Base-by-base conservation (phyloP, 2,329 filamentous ascomycete genomes). In the Diaporthe ilicicola region DNA sequence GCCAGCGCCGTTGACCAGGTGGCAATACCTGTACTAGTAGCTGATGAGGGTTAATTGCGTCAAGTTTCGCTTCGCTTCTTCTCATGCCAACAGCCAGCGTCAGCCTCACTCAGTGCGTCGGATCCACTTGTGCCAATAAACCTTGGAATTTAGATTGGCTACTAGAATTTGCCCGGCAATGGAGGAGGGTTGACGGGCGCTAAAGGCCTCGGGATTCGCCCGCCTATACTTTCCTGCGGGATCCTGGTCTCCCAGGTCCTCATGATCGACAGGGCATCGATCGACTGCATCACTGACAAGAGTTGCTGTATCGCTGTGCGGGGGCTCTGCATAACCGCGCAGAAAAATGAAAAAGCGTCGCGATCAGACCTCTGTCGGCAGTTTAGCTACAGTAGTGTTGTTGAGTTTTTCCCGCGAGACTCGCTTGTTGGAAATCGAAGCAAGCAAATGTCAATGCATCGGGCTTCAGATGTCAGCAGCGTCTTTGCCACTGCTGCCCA, bases 331-430 rank as follows among this genome's bases (percentile, higher is more conserved):
- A 48, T 62, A 22, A 32, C 27, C 42, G 29, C 34, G 19, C 59
- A 62, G 19, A 22, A 34, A 34, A 34, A n/a, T n/a, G n/a, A n/a
- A 48, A n/a, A n/a, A 17, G 55, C 56, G 22, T 39, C 27, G 59
- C 59, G 42, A 37, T 62, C 59, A 62, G 59, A 62, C 59, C 56
- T 7, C 37, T 32, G 27, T 34, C 56, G 56, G 56, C 56, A 46
- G 39, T 62, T 62, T 62, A 32, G 17, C 32, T 46, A 9, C 32
- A 34, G 19, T 22, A 24, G n/a, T 17, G 44, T 61, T 29, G 37
- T 32, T 22, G 4, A 13, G 39, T n/a, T 15, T 10, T 22, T 37
- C 17, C 24, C 46, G 39, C 6, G 2, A 2, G 9, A 32, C 39
- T n/a, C n/a, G 39, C 12, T 10, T 9, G 3, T 22, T 61, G 27